phyloP scores from a whole-genome alignment of 805 yeast genomes.

The fission yeast (Schizosaccharomyces pombe) region ASM294v3 CU329670.1:5031501-5032000 shows the following conservation, averaged over 20 bases:
- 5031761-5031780: neutral
- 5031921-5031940: conserved; percentile 56
- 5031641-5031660: too few species aligned
- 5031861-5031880: conserved; percentile 21
- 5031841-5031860: conserved; percentile 53
- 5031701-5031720: too few species aligned
- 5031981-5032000: conserved; percentile 83
- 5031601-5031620: too few species aligned
- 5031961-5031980: conserved; percentile 32
- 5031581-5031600: too few species aligned
- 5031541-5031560: too few species aligned
- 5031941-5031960: conserved; percentile 25
- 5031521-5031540: too few species aligned
- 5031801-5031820: neutral
- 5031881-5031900: conserved; percentile 40
- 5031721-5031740: neutral
- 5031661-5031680: too few species aligned
- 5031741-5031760: neutral
- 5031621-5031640: too few species aligned
- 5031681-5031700: too few species aligned
- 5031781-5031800: neutral
- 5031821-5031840: conserved; percentile 19
- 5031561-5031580: too few species aligned
- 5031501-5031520: too few species aligned
- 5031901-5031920: conserved; percentile 90